Evolutionary conservation across 495 filamentous ascomycete species (phyloP).

Genomic region (Lophium mytilinum): DNA sequence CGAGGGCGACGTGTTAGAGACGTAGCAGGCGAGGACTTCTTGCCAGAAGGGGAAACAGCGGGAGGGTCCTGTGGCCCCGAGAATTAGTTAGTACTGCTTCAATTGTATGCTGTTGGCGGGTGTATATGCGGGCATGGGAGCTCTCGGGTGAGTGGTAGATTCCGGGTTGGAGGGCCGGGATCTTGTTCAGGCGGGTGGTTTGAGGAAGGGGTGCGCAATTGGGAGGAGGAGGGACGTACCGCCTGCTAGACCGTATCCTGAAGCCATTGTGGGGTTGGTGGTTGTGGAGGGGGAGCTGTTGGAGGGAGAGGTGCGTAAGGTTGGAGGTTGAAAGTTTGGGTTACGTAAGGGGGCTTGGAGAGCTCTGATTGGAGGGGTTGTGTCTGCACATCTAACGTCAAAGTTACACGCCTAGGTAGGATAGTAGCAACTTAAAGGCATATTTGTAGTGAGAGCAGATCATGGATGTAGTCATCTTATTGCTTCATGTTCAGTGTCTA

Average conservation of each 20-base stretch:
- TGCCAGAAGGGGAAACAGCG: conserved; percentile 99
- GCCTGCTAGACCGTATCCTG: conserved; percentile 28
- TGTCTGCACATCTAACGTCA: too few species aligned
- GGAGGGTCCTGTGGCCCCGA: conserved; percentile 53
- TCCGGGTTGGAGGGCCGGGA: background rate
- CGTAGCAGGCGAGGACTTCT: conserved; percentile 46
- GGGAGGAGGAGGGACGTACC: conserved; percentile 10
- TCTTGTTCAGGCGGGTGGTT: background rate
- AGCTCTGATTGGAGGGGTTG: too few species aligned
- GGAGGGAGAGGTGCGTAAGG: background rate
- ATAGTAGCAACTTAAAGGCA: too few species aligned
- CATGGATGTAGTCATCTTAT: too few species aligned
- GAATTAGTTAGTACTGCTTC: background rate
- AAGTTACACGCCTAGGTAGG: too few species aligned
- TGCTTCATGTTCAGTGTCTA: too few species aligned
- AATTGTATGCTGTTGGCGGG: background rate
- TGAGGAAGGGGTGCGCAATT: background rate
- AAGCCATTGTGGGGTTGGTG: conserved; percentile 23
- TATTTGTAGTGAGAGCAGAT: too few species aligned
- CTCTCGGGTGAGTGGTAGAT: too few species aligned
- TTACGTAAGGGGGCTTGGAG: too few species aligned
- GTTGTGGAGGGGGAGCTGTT: background rate
- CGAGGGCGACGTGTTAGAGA: conserved; percentile 41
- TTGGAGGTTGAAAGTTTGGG: too few species aligned
- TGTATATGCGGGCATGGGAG: too few species aligned